phyloP scores from a whole-genome alignment of 768 basidiomycete species.

The Imleria badia region DNA sequence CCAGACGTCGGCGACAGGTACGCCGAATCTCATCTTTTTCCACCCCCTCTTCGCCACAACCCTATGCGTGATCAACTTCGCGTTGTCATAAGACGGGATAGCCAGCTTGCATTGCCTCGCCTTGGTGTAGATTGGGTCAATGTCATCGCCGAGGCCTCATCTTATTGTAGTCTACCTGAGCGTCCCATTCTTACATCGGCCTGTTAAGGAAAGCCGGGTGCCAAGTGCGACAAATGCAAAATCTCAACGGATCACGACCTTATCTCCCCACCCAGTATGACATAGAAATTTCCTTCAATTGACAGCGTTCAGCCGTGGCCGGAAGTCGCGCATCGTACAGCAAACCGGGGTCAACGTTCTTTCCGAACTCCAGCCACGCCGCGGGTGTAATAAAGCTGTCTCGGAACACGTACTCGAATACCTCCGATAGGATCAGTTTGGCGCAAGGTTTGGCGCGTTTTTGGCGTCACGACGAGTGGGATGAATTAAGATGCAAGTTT shows the following conservation, averaged over 20 bases:
- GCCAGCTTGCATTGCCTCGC: constrained; percentile 2
- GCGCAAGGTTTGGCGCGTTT: constrained; percentile 2
- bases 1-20: constrained; percentile 13
- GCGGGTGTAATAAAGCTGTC: constrained; percentile 26
- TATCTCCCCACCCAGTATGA: constrained; percentile 26
- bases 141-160: constrained; percentile 15
- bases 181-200: not conserved
- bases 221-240: not conserved
- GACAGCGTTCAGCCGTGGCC: constrained; percentile 18
- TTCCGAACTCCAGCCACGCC: constrained; percentile 23
- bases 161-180: not conserved
- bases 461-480: not conserved
- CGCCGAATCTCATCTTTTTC: constrained; percentile 20
- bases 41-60: constrained; percentile 30
- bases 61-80: constrained; percentile 7
- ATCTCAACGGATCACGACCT: constrained; percentile 34
- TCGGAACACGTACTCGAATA: constrained; percentile 5
- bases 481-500: not conserved
- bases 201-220: constrained; percentile 7
- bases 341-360: constrained; percentile 14
- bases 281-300: constrained; percentile 2
- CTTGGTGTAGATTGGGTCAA: constrained; percentile 11
- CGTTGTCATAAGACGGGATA: constrained; percentile 4
- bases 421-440: constrained; percentile 10
- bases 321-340: constrained; percentile 16